Percentiles rank a stretch among this genome's conserved stretches.
These are phyloP conservation scores for Vanderwaltozyma verrucispora DNA, from an alignment of 805 yeast species.

Conservation along the genomic window DNA sequence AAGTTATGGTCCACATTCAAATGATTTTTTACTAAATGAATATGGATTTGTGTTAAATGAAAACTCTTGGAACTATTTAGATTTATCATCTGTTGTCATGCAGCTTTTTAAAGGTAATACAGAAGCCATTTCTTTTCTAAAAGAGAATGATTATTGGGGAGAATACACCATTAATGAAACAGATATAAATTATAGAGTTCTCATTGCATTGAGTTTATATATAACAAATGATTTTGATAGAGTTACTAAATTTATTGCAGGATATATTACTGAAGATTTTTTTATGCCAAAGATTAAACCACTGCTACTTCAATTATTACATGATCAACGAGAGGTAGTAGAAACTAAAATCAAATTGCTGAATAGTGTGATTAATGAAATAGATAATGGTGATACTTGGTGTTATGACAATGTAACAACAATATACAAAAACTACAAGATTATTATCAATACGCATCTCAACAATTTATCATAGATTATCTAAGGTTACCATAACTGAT, in stretches of 20 bases:
- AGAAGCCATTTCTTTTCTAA: slow-evolving; percentile 36
- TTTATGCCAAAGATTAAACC: slow-evolving; percentile 11
- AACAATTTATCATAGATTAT: background rate
- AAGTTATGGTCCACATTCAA: slow-evolving; percentile 83
- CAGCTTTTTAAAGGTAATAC: slow-evolving; percentile 23
- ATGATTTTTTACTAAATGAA: slow-evolving; percentile 71
- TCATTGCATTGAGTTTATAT: slow-evolving; percentile 58
- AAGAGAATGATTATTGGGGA: slow-evolving; percentile 48
- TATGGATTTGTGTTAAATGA: slow-evolving; percentile 63
- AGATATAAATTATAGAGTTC: slow-evolving; percentile 59
- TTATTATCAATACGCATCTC: background rate
- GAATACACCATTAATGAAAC: slow-evolving; percentile 55
- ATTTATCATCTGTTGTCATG: slow-evolving; percentile 40
- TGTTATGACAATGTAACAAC: slow-evolving; percentile 9
- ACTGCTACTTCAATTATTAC: slow-evolving; percentile 1
- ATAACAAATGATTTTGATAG: slow-evolving; percentile 16
- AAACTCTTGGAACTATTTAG: slow-evolving; percentile 64
- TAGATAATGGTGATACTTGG: background rate
- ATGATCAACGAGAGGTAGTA: too few species aligned
- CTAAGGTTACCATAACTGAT: too few species aligned
- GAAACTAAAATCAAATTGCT: too few species aligned
- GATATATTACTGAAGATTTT: slow-evolving; percentile 22
- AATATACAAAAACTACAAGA: slow-evolving; percentile 14
- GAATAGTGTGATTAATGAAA: too few species aligned
- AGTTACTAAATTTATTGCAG: slow-evolving; percentile 19